Base-by-base conservation (phyloP, 805 yeast species). In the Kodamaea jinghongensis region DNA sequence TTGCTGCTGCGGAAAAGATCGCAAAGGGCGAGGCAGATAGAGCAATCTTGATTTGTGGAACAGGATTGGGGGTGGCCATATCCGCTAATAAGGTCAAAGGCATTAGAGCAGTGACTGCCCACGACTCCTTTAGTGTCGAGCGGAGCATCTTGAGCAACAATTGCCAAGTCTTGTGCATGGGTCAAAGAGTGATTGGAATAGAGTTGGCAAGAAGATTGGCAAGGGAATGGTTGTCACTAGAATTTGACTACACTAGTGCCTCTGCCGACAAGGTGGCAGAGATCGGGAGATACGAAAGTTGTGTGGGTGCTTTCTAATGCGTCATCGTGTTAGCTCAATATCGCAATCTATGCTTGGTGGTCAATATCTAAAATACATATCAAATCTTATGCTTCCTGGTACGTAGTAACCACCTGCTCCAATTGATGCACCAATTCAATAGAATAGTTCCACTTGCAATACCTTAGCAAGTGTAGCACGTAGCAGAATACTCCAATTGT, bases 51-150 rank as follows among this genome's bases (percentile, higher is more conserved):
- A 63, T 71, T 45, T 71, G 76, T 49, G 76, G 76, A 3, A 71
- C 76, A 6, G 76, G 76, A 1, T 56, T 71, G 26, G 76, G 76
- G 1, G 75, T 71, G n/a, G 74, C 75, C 10, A 61, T 71, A 36
- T 55, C 70, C 28, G 76, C 76, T 10, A 71, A 71, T 54, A 71
- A 71, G 47, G 76, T 71, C 14, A 49, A 58, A 2, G 75, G 75
- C 8, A 69, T 71, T 39, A 54, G 76, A 33, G 76, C 76, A 1
- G 75, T 66, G 7, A 71, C 76, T 15, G 76, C 75, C 3, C 75
- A 70, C 42, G 76, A 71, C 47, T 61, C 70, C 4, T 70, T 70
- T 55, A 60, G 70, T 29, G 75, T 71, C 14, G 76, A 71, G 49
- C 55, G 76, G 39, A 60, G 69, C 25, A 68, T 71, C 20, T 56